Conservation (phyloP, 2,329 filamentous ascomycete genomes). For the Nemania serpens region DNA sequence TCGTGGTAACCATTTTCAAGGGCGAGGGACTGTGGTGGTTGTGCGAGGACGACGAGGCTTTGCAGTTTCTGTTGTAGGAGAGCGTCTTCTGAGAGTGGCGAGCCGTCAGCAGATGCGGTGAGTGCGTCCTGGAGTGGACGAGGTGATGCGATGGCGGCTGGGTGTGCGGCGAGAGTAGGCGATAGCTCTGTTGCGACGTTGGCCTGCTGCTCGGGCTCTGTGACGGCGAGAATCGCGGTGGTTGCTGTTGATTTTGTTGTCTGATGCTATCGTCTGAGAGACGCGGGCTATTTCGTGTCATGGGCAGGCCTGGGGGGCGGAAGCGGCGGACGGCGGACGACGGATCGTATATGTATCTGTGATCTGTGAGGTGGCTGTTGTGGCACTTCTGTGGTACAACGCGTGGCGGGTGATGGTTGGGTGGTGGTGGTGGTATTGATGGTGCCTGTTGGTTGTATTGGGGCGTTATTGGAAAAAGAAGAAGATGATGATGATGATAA, state of each 20-base stretch:
- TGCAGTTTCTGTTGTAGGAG: conserved; percentile 19
- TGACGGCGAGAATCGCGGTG: background rate
- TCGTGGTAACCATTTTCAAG: conserved; percentile 43
- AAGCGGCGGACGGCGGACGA: background rate
- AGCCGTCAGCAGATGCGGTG: conserved; percentile 26
- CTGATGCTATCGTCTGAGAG: conserved; percentile 39
- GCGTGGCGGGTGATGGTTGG: conserved; percentile 29
- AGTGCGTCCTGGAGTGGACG: conserved; percentile 26
- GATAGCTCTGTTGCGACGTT: conserved; percentile 33
- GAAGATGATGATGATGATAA: conserved; percentile 3
- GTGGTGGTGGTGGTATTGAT: background rate
- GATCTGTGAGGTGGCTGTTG: background rate
- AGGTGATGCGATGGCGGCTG: conserved; percentile 29
- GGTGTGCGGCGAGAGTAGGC: conserved; percentile 28
- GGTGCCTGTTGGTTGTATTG: background rate
- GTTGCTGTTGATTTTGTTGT: conserved; percentile 10
- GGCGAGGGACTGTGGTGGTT: conserved; percentile 38
- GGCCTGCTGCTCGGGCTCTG: conserved; percentile 28
- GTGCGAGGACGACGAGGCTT: conserved; percentile 27
- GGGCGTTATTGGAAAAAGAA: conserved; percentile 17
- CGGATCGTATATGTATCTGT: background rate
- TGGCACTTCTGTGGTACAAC: conserved; percentile 7
- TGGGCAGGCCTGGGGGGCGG: conserved; percentile 24
- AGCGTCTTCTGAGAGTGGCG: conserved; percentile 21
- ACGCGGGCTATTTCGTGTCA: conserved; percentile 39